A percentile compares a stretch with the other conserved stretches of the same genome.
These are phyloP conservation scores for Dactylellina parvicollis DNA, from an alignment of 2,329 filamentous ascomycete genomes.

Conservation along the genomic window DNA sequence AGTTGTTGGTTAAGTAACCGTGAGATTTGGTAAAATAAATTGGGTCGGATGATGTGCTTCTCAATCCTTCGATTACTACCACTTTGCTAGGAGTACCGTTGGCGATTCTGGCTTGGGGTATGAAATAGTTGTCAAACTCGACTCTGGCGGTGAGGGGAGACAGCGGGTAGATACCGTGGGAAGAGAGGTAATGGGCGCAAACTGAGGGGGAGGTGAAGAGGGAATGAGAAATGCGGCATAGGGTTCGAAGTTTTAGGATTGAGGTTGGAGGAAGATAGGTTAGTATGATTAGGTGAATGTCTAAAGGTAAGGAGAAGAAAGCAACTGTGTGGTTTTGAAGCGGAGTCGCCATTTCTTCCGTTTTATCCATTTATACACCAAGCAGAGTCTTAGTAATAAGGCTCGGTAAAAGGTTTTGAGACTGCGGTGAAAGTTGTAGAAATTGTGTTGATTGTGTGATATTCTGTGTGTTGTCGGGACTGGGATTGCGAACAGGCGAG, in stretches of 20 bases:
- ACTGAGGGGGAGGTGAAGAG: conserved; percentile 29
- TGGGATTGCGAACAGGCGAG: no score
- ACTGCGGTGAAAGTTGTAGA: no score
- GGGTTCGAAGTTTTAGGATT: conserved; percentile 24
- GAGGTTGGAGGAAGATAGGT: conserved; percentile 10
- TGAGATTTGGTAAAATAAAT: conserved; percentile 40
- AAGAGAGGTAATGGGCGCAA: conserved; percentile 13
- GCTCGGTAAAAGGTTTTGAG: no score
- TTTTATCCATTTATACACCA: no score
- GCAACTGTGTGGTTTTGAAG: not conserved
- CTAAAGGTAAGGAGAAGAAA: conserved; percentile 22
- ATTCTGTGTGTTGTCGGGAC: no score
- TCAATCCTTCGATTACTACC: conserved; percentile 15
- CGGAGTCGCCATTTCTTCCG: not conserved
- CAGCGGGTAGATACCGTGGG: conserved; percentile 10
- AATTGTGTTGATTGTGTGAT: no score
- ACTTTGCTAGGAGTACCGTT: conserved; percentile 18
- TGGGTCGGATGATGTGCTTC: conserved; percentile 6
- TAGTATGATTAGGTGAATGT: conserved; percentile 28
- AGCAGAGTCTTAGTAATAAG: no score
- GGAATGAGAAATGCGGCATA: conserved; percentile 5
- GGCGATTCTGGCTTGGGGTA: conserved; percentile 1
- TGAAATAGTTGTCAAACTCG: conserved; percentile 30
- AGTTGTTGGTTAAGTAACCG: not conserved
- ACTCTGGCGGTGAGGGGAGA: not conserved